Evolutionary conservation across 139 green algal species (phyloP).

Genomic region (Monoraphidium neglectum): DNA sequence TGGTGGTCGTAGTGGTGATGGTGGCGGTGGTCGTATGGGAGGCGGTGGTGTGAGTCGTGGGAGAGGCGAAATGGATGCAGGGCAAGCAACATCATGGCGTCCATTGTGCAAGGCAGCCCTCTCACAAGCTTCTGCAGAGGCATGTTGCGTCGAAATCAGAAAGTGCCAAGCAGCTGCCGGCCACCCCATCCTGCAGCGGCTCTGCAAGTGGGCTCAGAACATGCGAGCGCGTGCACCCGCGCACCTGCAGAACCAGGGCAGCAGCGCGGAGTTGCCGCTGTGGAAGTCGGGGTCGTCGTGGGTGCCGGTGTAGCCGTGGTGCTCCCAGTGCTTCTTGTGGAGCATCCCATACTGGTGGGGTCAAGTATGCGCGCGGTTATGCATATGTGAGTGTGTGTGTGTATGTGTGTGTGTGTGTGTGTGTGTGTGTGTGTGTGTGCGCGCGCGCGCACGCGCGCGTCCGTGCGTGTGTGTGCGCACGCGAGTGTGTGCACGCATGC

Average conservation of each 20-base stretch:
- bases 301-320: slow-evolving; percentile 49
- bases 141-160: background rate
- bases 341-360: slow-evolving; percentile 25
- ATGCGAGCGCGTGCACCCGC: background rate
- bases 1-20: background rate
- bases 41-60: background rate
- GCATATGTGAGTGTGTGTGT: no score
- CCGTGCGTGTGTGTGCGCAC: no score
- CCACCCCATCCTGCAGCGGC: no score
- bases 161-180: background rate
- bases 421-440: no score
- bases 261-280: slow-evolving; percentile 35
- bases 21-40: background rate
- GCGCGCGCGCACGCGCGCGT: no score
- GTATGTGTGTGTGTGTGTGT: no score
- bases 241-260: slow-evolving; percentile 34
- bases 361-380: no score
- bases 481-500: no score
- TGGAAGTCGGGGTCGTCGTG: slow-evolving; percentile 34
- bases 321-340: slow-evolving; percentile 50
- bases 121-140: background rate
- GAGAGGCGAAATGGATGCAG: background rate
- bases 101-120: background rate
- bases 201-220: background rate
- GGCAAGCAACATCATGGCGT: background rate